phyloP scores from a whole-genome alignment of 805 yeast genomes.

The Cyberlindnera americana region DNA sequence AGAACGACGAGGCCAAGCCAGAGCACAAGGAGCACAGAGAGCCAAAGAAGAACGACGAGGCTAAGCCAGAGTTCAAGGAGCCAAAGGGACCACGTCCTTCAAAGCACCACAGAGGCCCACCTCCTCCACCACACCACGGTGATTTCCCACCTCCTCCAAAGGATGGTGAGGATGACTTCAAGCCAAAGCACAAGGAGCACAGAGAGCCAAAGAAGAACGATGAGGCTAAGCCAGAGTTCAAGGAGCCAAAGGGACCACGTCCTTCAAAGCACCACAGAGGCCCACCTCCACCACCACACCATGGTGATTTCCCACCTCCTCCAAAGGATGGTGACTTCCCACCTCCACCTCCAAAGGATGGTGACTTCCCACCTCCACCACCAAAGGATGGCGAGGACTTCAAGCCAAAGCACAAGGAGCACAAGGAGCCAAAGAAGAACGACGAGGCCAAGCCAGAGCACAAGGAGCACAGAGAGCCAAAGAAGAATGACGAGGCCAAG shows the following conservation, averaged over 20 bases:
- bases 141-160: no score
- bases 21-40: slow-evolving; percentile 1
- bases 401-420: slow-evolving; percentile 1
- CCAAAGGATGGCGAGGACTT: neutral
- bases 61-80: neutral
- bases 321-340: no score
- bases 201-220: neutral
- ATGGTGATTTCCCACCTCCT: no score
- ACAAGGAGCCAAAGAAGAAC: neutral
- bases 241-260: no score
- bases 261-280: no score
- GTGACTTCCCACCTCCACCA: no score
- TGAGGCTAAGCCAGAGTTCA: neutral
- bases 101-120: no score
- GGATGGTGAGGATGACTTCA: neutral
- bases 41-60: neutral
- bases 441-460: neutral
- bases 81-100: no score
- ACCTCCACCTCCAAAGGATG: no score
- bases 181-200: neutral
- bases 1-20: neutral
- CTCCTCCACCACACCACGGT: no score
- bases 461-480: neutral
- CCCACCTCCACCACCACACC: no score
- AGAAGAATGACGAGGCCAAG: neutral